Evolutionary conservation across 129 eudicot species (phyloP).

Genomic region (Helichrysum umbraculigerum): DNA sequence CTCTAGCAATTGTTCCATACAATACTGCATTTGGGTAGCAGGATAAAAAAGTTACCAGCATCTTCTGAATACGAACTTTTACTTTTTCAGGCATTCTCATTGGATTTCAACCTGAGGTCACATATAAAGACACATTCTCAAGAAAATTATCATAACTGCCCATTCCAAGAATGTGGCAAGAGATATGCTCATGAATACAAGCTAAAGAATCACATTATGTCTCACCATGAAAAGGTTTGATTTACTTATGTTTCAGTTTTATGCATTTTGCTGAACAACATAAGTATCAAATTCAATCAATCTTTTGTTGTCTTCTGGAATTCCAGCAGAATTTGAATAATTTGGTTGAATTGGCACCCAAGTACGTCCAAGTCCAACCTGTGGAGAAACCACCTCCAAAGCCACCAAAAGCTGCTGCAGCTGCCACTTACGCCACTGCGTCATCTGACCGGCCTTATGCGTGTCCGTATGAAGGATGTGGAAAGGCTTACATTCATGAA

Average conservation of each 20-base stretch:
- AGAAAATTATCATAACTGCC: conserved; percentile 91
- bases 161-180: conserved; percentile 91
- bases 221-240: conserved; percentile 89
- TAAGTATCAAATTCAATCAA: neutral
- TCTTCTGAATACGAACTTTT: neutral
- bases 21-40: neutral
- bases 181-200: conserved; percentile 97
- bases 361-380: conserved; percentile 52
- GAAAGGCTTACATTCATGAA: conserved; percentile 92
- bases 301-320: neutral
- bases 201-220: conserved; percentile 79
- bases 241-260: neutral
- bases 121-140: conserved; percentile 99
- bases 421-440: conserved; percentile 47
- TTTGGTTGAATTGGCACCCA: conserved; percentile 40
- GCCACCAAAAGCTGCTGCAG: conserved; percentile 50
- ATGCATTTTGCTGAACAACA: conserved; percentile 4
- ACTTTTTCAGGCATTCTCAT: conserved; percentile 83
- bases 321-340: conserved; percentile 45
- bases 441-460: conserved; percentile 82
- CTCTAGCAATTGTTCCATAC: neutral
- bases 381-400: conserved; percentile 41
- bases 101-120: conserved; percentile 91
- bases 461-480: conserved; percentile 90
- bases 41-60: neutral